phyloP scores from a whole-genome alignment of 495 filamentous ascomycete genomes.

The Penicillium malachiteum region DNA sequence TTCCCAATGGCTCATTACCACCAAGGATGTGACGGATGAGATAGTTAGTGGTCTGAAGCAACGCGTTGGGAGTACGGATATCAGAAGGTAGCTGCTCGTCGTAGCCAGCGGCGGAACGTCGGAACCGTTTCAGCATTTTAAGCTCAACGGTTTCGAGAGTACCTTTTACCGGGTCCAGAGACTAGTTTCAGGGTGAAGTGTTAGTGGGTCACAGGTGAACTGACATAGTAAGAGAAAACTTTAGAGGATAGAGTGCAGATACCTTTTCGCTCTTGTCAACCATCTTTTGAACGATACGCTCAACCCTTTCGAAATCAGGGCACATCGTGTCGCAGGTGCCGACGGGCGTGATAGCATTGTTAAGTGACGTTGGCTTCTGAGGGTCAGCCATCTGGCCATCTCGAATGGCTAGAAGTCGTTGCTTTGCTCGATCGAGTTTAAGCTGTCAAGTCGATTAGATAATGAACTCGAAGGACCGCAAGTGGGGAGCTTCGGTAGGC shows the following conservation, averaged over 20 bases:
- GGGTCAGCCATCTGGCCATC: slow-evolving; percentile 85
- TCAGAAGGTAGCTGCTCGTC: slow-evolving; percentile 91
- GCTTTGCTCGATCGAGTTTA: slow-evolving; percentile 66
- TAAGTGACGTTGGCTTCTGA: slow-evolving; percentile 73
- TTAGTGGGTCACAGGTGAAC: slow-evolving; percentile 9
- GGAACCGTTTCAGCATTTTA: slow-evolving; percentile 81
- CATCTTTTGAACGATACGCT: slow-evolving; percentile 69
- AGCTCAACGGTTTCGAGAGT: slow-evolving; percentile 46
- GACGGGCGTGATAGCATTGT: slow-evolving; percentile 81
- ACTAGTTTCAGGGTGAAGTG: slow-evolving; percentile 20
- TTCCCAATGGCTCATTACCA: slow-evolving; percentile 59
- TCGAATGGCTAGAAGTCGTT: slow-evolving; percentile 67
- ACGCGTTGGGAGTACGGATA: slow-evolving; percentile 73
- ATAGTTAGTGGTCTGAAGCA: slow-evolving; percentile 78
- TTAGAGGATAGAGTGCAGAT: slow-evolving; percentile 1
- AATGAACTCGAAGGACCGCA: not conserved
- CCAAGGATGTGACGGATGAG: slow-evolving; percentile 73
- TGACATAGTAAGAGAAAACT: not conserved
- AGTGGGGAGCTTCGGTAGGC: no score
- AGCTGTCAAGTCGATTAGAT: slow-evolving; percentile 39
- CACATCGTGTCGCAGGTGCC: slow-evolving; percentile 95
- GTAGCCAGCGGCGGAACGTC: slow-evolving; percentile 86
- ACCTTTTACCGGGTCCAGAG: slow-evolving; percentile 37
- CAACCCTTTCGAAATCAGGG: slow-evolving; percentile 81
- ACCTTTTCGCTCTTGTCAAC: slow-evolving; percentile 63